phyloP scores from a whole-genome alignment of 75 land plant species.

The Cupressus sempervirens region DNA sequence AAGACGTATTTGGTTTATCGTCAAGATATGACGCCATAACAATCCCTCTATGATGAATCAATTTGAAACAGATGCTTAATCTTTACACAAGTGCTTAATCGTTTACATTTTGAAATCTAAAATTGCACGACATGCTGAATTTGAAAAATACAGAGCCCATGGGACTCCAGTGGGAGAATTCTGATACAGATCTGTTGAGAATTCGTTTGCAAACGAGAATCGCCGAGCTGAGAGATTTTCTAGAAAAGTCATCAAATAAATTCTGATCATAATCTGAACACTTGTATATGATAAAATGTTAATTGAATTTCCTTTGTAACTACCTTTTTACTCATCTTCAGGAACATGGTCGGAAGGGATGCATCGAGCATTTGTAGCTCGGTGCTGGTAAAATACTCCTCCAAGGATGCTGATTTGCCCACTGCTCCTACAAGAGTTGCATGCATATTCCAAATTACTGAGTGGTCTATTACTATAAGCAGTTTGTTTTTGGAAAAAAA shows the following conservation, averaged over 20 bases:
- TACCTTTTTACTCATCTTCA: not conserved
- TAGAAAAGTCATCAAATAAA: not conserved
- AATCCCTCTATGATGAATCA: not conserved
- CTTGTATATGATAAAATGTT: not conserved
- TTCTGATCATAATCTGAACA: not conserved
- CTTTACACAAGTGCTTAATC: not conserved
- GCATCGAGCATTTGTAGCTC: constrained; percentile 18
- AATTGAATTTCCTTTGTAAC: constrained; percentile 1
- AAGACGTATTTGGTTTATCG: not conserved
- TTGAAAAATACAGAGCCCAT: not conserved
- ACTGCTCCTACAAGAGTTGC: constrained; percentile 36
- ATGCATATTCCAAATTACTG: constrained; percentile 35
- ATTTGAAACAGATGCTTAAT: not conserved
- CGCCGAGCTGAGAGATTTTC: not conserved
- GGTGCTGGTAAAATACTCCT: constrained; percentile 41
- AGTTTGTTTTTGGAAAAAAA: constrained; percentile 26
- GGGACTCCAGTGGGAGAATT: not conserved
- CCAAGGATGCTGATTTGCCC: constrained; percentile 37
- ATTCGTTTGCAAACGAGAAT: not conserved
- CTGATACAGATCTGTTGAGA: not conserved
- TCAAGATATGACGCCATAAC: not conserved
- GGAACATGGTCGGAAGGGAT: constrained; percentile 11
- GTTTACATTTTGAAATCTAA: not conserved
- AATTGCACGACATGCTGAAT: not conserved
- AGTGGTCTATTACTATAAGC: constrained; percentile 39